A percentile compares a stretch with the other conserved stretches of the same genome.
Conservation (phyloP, 805 yeast genomes). For the Kregervanrija delftensis region DNA sequence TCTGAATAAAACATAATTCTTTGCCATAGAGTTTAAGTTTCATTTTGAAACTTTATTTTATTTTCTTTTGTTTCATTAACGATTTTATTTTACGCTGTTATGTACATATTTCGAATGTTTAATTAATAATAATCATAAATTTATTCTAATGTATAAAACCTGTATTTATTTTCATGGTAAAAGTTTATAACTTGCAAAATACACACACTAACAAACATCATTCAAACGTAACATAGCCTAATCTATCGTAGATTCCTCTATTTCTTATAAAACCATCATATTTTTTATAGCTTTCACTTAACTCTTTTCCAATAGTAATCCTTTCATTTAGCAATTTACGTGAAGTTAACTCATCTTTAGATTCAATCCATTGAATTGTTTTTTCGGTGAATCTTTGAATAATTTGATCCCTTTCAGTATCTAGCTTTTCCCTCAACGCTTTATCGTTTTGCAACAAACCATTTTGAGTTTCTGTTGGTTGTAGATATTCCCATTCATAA, state of each 20-base stretch:
- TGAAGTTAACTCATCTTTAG: slow-evolving; percentile 45
- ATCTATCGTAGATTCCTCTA: slow-evolving; percentile 72
- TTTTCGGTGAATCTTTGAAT: slow-evolving; percentile 49
- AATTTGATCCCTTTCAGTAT: slow-evolving; percentile 46
- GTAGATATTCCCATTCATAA: slow-evolving; percentile 50
- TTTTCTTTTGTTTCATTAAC: neutral
- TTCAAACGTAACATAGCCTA: slow-evolving; percentile 35
- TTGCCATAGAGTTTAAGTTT: too few species aligned
- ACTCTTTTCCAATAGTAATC: slow-evolving; percentile 40
- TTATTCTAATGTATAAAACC: neutral
- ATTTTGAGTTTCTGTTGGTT: slow-evolving; percentile 58
- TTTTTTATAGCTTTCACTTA: slow-evolving; percentile 57
- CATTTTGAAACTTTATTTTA: neutral
- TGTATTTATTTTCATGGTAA: neutral
- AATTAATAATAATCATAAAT: neutral
- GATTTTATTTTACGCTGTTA: neutral
- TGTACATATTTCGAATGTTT: neutral
- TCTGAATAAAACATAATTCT: neutral
- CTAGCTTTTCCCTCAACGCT: slow-evolving; percentile 36
- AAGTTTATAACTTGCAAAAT: neutral
- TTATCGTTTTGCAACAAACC: slow-evolving; percentile 37
- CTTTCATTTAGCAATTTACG: slow-evolving; percentile 46
- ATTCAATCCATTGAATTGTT: slow-evolving; percentile 75
- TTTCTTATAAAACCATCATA: slow-evolving; percentile 81
- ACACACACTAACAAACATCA: neutral